Percentiles rank a stretch among this genome's conserved stretches.
These are phyloP conservation scores for Teunomyces barrocoloradensis DNA, from an alignment of 805 yeast species.

Conservation along the genomic window DNA sequence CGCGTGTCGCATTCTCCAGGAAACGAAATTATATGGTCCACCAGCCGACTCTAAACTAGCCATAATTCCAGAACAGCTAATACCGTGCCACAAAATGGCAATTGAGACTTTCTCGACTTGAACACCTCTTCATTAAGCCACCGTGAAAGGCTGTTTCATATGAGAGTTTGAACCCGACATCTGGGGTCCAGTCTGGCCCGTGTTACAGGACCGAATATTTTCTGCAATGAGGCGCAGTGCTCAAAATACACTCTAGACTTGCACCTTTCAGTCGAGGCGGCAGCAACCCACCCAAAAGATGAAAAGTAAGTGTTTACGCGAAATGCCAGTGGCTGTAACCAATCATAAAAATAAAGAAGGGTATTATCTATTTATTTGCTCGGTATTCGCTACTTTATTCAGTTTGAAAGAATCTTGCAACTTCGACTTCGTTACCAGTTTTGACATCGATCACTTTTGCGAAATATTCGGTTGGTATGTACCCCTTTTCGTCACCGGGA, in stretches of 20 bases:
- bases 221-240: background rate
- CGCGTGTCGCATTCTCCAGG: background rate
- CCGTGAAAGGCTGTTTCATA: background rate
- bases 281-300: background rate
- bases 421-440: constrained; percentile 1
- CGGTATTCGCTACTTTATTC: background rate
- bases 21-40: background rate
- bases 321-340: background rate
- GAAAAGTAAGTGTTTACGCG: background rate
- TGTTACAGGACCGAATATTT: background rate
- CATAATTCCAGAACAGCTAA: too few relatives aligned
- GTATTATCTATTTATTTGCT: background rate
- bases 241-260: background rate
- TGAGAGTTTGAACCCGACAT: background rate
- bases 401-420: background rate
- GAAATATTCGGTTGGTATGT: constrained; percentile 46
- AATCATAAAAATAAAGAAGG: background rate
- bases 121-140: background rate
- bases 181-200: background rate
- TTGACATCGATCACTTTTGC: constrained; percentile 18
- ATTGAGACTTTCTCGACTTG: background rate
- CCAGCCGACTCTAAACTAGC: background rate
- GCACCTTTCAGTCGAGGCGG: background rate
- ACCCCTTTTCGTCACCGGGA: constrained; percentile 57
- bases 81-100: too few relatives aligned